Percentiles rank a stretch among this genome's conserved stretches.
Conservation (phyloP, 2,329 filamentous ascomycete species). For the Nigrospora sphaerica region DNA sequence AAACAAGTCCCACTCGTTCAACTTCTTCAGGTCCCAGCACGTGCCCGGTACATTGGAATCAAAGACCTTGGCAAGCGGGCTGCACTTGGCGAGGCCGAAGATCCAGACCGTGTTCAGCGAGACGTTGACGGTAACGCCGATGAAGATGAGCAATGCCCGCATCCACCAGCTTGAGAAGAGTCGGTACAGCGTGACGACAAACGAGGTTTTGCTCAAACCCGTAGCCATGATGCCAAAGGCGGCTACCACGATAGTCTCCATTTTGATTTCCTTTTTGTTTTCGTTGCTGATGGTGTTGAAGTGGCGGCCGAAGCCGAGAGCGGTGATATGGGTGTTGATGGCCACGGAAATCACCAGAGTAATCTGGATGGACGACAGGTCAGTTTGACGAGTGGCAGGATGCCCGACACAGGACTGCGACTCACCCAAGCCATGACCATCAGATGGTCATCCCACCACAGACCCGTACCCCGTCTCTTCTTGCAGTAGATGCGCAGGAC, state of each 20-base stretch:
- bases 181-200: conserved; percentile 13
- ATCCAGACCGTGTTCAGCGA: conserved; percentile 22
- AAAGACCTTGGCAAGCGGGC: conserved; percentile 17
- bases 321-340: conserved; percentile 23
- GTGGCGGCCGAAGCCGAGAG: conserved; percentile 16
- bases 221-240: conserved; percentile 13
- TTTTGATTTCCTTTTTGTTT: conserved; percentile 9
- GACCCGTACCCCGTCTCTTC: conserved; percentile 21
- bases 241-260: conserved; percentile 12
- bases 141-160: conserved; percentile 19
- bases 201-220: conserved; percentile 13
- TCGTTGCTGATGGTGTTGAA: conserved; percentile 10
- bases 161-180: conserved; percentile 13
- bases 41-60: conserved; percentile 16
- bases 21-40: conserved; percentile 20
- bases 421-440: conserved; percentile 27
- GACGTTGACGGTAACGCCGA: conserved; percentile 12
- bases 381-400: neutral
- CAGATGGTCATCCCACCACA: conserved; percentile 30
- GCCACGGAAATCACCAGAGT: conserved; percentile 19
- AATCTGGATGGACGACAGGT: conserved; percentile 8
- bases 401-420: neutral
- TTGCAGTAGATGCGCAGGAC: conserved; percentile 29
- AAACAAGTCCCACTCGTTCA: conserved; percentile 21
- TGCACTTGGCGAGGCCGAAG: conserved; percentile 24